These are phyloP conservation scores for Berkeleyomyces rouxiae DNA, from an alignment of 2,329 filamentous ascomycete genomes.

Conservation along the genomic window DNA sequence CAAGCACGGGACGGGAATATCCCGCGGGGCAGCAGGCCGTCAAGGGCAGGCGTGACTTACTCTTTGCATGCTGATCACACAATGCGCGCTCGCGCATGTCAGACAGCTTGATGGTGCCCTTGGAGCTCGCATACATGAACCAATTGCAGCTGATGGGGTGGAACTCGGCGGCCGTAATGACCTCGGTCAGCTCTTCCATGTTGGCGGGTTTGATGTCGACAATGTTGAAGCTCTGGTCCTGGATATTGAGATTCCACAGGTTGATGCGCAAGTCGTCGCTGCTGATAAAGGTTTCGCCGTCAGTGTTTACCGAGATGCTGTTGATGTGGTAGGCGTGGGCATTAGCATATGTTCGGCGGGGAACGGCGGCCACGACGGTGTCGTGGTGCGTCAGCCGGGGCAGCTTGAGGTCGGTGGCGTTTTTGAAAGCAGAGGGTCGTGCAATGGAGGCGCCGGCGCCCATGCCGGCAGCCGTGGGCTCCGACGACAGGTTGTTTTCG, in stretches of 20 bases:
- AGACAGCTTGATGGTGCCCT: constrained; percentile 95
- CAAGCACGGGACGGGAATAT: background rate
- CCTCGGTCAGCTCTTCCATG: constrained; percentile 98
- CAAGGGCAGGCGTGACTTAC: constrained; percentile 32
- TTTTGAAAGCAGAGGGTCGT: constrained; percentile 58
- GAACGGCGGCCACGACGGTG: constrained; percentile 91
- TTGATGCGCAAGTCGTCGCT: constrained; percentile 97
- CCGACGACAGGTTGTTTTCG: constrained; percentile 94
- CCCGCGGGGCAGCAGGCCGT: too few relatives aligned
- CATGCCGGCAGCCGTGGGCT: constrained; percentile 62
- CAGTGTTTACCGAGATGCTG: constrained; percentile 99
- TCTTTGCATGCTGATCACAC: constrained; percentile 88
- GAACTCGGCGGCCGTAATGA: constrained; percentile 96
- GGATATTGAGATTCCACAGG: constrained; percentile 97
- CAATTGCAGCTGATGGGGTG: constrained; percentile 95
- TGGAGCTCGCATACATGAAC: constrained; percentile 99
- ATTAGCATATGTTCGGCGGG: constrained; percentile 90
- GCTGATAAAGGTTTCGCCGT: constrained; percentile 98
- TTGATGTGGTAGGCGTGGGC: constrained; percentile 99
- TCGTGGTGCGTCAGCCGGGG: constrained; percentile 95
- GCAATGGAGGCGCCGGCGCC: constrained; percentile 59
- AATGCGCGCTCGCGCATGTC: constrained; percentile 96
- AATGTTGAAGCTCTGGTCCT: constrained; percentile 99
- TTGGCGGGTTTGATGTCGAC: constrained; percentile 99
- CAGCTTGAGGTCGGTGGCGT: constrained; percentile 70